Conservation (phyloP, 2,329 filamentous ascomycete genomes). For the Pyricularia sp. region DNA sequence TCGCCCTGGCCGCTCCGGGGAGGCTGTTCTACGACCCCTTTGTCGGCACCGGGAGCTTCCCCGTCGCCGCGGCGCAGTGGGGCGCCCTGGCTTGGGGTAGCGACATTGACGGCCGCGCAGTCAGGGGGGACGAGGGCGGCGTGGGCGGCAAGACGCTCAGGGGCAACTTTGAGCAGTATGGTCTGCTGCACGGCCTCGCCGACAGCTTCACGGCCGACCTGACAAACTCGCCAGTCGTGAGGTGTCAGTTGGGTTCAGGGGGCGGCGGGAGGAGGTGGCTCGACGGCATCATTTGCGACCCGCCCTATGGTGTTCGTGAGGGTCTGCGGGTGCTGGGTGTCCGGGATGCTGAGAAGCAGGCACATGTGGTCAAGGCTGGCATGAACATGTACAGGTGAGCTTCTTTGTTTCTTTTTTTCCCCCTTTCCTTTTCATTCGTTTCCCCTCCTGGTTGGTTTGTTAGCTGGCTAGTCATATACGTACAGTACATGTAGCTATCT, state of each 20-base stretch:
- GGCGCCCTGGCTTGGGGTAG: slow-evolving; percentile 74
- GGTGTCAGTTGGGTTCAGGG: slow-evolving; percentile 19
- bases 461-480: background rate
- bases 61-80: slow-evolving; percentile 79
- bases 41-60: slow-evolving; percentile 87
- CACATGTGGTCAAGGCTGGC: slow-evolving; percentile 54
- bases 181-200: slow-evolving; percentile 49
- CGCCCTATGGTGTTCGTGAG: slow-evolving; percentile 89
- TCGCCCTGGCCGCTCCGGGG: slow-evolving; percentile 68
- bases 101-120: slow-evolving; percentile 85
- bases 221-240: slow-evolving; percentile 68
- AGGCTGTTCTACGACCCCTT: slow-evolving; percentile 92
- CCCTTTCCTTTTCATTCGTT: background rate
- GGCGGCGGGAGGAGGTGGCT: slow-evolving; percentile 36
- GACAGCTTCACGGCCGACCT: slow-evolving; percentile 78
- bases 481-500: background rate
- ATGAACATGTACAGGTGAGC: slow-evolving; percentile 54
- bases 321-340: slow-evolving; percentile 77
- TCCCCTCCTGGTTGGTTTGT: background rate
- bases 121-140: slow-evolving; percentile 50
- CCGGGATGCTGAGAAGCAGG: slow-evolving; percentile 48
- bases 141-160: slow-evolving; percentile 28
- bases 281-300: slow-evolving; percentile 90
- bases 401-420: background rate
- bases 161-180: slow-evolving; percentile 80